A percentile compares a stretch with the other conserved stretches of the same genome.
These are phyloP conservation scores for Nemophila menziesii DNA, from an alignment of 257 asterid species.

Conservation along the genomic window DNA sequence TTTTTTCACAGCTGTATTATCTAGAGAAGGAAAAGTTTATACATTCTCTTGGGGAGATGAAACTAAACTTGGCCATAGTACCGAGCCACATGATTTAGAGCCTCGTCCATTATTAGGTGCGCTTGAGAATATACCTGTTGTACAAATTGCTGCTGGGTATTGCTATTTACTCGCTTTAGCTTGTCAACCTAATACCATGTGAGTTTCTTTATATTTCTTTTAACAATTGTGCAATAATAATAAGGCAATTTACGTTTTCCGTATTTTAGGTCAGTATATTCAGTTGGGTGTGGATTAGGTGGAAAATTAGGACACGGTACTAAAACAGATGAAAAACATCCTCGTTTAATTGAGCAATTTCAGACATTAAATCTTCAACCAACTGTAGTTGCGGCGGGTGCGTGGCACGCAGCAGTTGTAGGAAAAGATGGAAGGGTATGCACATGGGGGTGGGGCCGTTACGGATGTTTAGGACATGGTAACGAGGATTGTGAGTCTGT, in stretches of 20 bases:
- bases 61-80: conserved; percentile 82
- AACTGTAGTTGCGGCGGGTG: conserved; percentile 85
- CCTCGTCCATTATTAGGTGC: conserved; percentile 79
- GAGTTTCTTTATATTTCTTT: conserved; percentile 20
- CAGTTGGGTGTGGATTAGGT: conserved; percentile 99
- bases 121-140: conserved; percentile 76
- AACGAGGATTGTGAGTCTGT: conserved; percentile 83
- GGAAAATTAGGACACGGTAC: conserved; percentile 97
- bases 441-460: conserved; percentile 99
- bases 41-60: conserved; percentile 98
- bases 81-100: conserved; percentile 65
- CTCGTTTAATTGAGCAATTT: conserved; percentile 72
- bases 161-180: conserved; percentile 98
- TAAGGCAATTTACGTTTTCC: not conserved
- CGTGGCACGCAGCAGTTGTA: conserved; percentile 99
- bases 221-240: too few relatives aligned
- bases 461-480: conserved; percentile 98
- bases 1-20: conserved; percentile 89
- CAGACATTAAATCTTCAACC: conserved; percentile 75
- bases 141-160: conserved; percentile 98
- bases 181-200: conserved; percentile 93
- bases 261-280: conserved; percentile 80
- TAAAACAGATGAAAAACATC: conserved; percentile 76
- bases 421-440: conserved; percentile 96
- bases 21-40: conserved; percentile 88